Evolutionary conservation across 768 basidiomycete genomes (phyloP), one percentile per base, ranked within the genome.

Genomic region (Sarcomyxa edulis): DNA sequence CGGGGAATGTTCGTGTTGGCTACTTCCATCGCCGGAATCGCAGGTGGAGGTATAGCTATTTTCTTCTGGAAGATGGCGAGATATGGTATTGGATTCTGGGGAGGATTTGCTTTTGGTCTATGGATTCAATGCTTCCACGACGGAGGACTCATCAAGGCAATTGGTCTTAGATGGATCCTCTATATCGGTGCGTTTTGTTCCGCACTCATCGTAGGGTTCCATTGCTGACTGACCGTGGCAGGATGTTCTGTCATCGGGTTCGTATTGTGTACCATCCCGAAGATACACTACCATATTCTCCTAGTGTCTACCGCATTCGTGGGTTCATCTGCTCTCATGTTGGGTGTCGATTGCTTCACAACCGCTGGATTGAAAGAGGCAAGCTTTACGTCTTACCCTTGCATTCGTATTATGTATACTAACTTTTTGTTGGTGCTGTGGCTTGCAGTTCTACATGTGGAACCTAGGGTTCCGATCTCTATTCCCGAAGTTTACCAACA

Each of bases 361-460:
- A 85, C 88, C 12, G 89, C 86, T 5, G 88, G 87, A 15, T 72
- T 97, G 37, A 97, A 97, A 66, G 93, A 96, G 78, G 91, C 86
- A 48, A 49, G 62, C 26, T 35, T 31, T 14, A 35, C 36, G 6
- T 38, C 19, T 40, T 45, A 46, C 35, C 25, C 19, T 20, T 18
- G 35, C 28, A 40, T 44, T 51, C 35, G 49, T 44, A 38, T 28
- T 21, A 47, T 35, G n/a, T n/a, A n/a, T n/a, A n/a, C n/a, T n/a
- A n/a, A n/a, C n/a, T n/a, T n/a, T n/a, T 18, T 42, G 42, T 39
- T 41, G 32, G 46, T 34, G 37, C 28, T 50, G 35, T 27, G 37
- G 24, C 15, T 37, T 20, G 36, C 44, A 95, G 89, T 96, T 96
- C 64, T 97, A 96, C 62, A 68, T 96, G 35, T 96, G 87, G 81